These are phyloP conservation scores for Cephalotrichum gorgonifer DNA, from an alignment of 2,329 filamentous ascomycete genomes.

Conservation along the genomic window DNA sequence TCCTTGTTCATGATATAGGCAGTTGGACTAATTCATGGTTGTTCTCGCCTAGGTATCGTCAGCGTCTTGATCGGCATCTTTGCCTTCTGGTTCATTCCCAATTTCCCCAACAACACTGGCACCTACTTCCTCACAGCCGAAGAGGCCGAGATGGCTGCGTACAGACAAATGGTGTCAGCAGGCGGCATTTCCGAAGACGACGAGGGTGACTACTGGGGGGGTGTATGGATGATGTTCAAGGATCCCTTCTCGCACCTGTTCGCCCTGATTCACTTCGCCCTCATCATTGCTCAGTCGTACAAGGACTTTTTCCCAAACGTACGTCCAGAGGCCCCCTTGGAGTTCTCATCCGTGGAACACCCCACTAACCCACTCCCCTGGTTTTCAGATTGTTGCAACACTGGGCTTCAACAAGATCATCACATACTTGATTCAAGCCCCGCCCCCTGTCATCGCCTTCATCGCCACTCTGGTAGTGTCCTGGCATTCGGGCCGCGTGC, in stretches of 20 bases:
- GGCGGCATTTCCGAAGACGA: constrained; percentile 25
- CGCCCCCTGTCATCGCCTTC: constrained; percentile 29
- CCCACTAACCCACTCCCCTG: not conserved
- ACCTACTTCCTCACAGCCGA: constrained; percentile 23
- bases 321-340: not conserved
- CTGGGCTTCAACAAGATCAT: constrained; percentile 15
- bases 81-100: constrained; percentile 24
- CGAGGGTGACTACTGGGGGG: constrained; percentile 26
- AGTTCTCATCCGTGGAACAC: too few relatives aligned
- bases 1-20: not conserved
- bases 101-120: constrained; percentile 22
- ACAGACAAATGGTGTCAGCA: constrained; percentile 22
- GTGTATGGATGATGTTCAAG: constrained; percentile 19
- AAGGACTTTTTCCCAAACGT: constrained; percentile 32
- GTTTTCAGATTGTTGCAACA: constrained; percentile 16
- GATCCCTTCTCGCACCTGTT: constrained; percentile 28
- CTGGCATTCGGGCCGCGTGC: constrained; percentile 25
- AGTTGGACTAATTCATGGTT: not conserved
- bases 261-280: constrained; percentile 25
- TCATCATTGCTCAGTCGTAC: constrained; percentile 30
- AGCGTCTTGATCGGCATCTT: constrained; percentile 19
- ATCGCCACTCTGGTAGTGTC: constrained; percentile 24
- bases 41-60: constrained; percentile 9
- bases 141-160: constrained; percentile 25
- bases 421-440: constrained; percentile 29